A percentile compares a stretch with the other conserved stretches of the same genome.
Conservation (phyloP, 2,329 filamentous ascomycete genomes). For the Albophoma yamanashiensis region DNA sequence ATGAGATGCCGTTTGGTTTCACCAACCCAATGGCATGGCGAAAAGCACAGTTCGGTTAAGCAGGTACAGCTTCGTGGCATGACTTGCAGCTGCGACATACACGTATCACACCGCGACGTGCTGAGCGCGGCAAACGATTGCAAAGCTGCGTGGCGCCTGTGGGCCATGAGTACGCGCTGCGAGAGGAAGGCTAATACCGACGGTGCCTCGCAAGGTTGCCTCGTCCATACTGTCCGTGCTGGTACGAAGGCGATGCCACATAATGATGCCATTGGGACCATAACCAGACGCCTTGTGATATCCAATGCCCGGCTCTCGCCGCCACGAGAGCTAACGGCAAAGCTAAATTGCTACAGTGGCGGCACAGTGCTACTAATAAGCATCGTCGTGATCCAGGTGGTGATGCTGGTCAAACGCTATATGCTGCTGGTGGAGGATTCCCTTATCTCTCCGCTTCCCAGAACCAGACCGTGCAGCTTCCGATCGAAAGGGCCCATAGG, state of each 20-base stretch:
- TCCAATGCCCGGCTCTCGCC: neutral
- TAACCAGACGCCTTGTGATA: neutral
- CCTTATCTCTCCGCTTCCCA: conserved; percentile 56
- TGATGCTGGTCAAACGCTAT: neutral
- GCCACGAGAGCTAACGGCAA: too few species aligned
- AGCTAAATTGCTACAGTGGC: neutral
- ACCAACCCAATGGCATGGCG: neutral
- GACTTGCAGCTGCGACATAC: neutral
- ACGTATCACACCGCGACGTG: neutral
- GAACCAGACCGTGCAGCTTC: conserved; percentile 65
- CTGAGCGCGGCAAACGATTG: neutral
- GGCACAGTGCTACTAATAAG: neutral
- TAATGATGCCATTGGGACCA: too few species aligned
- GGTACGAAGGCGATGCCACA: neutral
- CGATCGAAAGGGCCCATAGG: conserved; percentile 70
- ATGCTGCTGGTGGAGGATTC: conserved; percentile 2
- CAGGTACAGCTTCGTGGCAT: neutral
- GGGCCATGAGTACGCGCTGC: neutral
- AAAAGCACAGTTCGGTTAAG: neutral
- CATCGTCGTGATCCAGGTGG: neutral
- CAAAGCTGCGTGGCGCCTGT: neutral
- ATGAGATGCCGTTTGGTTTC: neutral
- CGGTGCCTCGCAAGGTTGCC: neutral
- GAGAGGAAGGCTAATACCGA: neutral
- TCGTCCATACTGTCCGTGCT: neutral